Base-by-base conservation (phyloP, 371 early-diverging fungal species). In the Umbelopsis sp. region DNA sequence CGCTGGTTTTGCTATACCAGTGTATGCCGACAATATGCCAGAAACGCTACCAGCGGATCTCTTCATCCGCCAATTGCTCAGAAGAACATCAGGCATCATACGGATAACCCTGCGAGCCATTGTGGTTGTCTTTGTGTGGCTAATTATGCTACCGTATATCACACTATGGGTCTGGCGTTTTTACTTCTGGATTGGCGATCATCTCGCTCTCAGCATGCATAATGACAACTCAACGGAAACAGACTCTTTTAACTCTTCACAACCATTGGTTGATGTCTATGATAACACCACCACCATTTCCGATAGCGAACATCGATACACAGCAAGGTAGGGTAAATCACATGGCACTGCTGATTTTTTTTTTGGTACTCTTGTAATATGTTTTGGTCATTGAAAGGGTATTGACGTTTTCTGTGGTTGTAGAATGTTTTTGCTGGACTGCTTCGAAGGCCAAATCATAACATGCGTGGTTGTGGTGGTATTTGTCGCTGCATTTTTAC, bases 381-480 rank as follows among this genome's bases (percentile, higher is more conserved):
- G 0, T 3, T 29, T 29, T 29, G 29, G 22, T 22, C 29, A 41
- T 7, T 41, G 38, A 10, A 4, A 38, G 38, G 4, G 7, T 10
- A 41, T 41, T 41, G 41, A 41, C 41, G 2, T 12, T 12, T 38
- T 41, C 24, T 20, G 20, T 51, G 12, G 24, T 14, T 48, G 16
- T 72, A 91, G 92, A 62, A 75, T 80, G 37, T 90, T 95, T 69
- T 74, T 91, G 14, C 71, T 89, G 35, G 95, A 96, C 74, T 93
- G 94, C 50, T 89, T 95, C 65, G 95, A 97, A 70, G 97, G 97
- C 0, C 92, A 93, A 63, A 86, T 94, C 38, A 91, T 96, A 51
- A 91, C 93, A 2, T 83, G 89, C 38, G 71, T 90, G 32, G 89
- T 92, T 0, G 83, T 97, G 5, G 77, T 95, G 10, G 78, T 91